Evolutionary conservation across 306 rosid genomes (phyloP), one percentile per base, ranked within the genome.

Genomic region (cucumber (Cucumis sativus)): DNA sequence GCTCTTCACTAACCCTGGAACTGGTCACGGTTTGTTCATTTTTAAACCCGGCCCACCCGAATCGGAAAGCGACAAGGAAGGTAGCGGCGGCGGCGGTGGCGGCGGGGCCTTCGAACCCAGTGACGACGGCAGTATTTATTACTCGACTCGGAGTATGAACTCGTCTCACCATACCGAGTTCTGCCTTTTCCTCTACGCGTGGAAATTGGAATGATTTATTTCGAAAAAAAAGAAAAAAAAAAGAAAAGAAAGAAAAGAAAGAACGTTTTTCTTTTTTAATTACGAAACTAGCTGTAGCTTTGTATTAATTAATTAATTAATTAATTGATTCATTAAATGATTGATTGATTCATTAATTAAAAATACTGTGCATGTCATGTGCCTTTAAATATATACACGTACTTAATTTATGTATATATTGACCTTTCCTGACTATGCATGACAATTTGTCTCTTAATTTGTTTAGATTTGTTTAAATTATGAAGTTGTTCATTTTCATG

Each of bases 21-120:
- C 83, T 1, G 96, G 97, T 9, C 91, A 87, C 5, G 98, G 98
- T 0, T n/a, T 90, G 35, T 93, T 93, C 58, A 86, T 93, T 51
- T 93, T 93, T 85, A 93, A 91, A 82, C 88, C 93, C 2, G 96
- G 94, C 11, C 35, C 84, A 4, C 76, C 85, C 0, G 96, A 88
- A 2, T 43, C 43, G 6, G 98, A 87, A 40, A 85, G 76, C 68
- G 96, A 89, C 35, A 84, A 69, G 39, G 98, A 92, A 30, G 89
- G 75, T 6, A 45, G 75, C 56, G 20, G n/a, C 75, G 11, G 75
- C 35, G 75, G 74, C 4, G 40, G 74, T 1, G 40, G 41, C 41
- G n/a, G 40, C 21, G 70, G 41, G 14, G 57, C 8, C 6, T 8
- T 54, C 17, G 77, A 52, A 4, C 28, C 17, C 30, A 73, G 77